Conservation (phyloP, 169 alveolate species). For the Cyclospora cayetanensis region DNA sequence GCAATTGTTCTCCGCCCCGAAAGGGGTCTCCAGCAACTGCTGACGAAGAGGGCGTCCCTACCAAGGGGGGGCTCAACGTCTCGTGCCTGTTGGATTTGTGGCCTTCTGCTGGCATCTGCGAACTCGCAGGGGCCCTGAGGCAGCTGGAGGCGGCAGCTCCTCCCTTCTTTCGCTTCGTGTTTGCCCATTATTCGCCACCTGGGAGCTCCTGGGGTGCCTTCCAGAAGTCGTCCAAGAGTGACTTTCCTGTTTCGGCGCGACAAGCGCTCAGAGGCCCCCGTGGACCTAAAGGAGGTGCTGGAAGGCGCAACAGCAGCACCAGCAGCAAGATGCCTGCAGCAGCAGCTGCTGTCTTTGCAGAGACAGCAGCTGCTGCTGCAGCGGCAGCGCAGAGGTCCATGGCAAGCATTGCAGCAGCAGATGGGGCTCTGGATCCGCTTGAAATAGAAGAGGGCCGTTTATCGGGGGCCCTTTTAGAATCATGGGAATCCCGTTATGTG, state of each 20-base stretch:
- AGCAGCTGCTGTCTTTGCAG: neutral
- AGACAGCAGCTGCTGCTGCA: constrained; percentile 1
- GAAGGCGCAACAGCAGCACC: constrained; percentile 17
- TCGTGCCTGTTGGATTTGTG: neutral
- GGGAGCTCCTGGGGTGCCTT: neutral
- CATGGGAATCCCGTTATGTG: neutral
- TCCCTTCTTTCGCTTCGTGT: constrained; percentile 1
- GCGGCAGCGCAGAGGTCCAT: constrained; percentile 4
- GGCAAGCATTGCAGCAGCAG: constrained; percentile 11
- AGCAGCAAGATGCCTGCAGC: neutral
- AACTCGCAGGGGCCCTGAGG: neutral
- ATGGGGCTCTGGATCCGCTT: neutral
- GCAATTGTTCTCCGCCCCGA: no score
- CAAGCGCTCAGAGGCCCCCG: neutral
- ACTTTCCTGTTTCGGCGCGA: neutral
- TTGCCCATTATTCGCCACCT: neutral
- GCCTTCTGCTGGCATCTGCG: constrained; percentile 1
- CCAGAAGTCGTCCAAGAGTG: neutral
- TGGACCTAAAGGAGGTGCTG: neutral
- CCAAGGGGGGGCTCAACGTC: neutral
- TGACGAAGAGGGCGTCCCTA: neutral
- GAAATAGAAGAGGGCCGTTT: neutral
- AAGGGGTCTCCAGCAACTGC: neutral
- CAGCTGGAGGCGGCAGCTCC: constrained; percentile 8
- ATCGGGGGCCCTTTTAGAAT: neutral